Percentiles rank a stretch among this genome's conserved stretches.
Conservation (phyloP, 164 flowering plant genomes). For the Vitis labrusca region DNA sequence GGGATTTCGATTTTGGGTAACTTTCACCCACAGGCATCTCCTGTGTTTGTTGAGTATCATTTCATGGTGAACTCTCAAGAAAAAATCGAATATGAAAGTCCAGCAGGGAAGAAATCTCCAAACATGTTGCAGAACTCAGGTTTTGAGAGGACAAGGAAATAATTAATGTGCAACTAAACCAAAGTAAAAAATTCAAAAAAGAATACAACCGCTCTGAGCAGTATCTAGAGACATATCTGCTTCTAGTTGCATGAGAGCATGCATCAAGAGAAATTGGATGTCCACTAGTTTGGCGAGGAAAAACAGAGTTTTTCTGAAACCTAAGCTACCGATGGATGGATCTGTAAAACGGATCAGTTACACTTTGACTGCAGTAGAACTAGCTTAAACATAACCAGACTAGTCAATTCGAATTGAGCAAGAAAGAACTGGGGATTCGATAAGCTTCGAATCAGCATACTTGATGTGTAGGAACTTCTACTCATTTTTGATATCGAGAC, state of each 20-base stretch:
- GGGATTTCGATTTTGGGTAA: no score
- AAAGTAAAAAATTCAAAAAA: neutral
- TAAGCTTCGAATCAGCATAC: conserved; percentile 3
- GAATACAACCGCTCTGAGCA: neutral
- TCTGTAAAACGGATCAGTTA: neutral
- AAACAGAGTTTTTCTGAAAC: neutral
- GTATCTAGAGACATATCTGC: neutral
- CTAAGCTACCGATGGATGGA: conserved; percentile 3
- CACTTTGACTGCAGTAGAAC: neutral
- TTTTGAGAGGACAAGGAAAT: no score
- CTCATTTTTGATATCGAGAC: conserved; percentile 44
- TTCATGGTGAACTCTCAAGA: no score
- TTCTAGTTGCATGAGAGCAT: neutral
- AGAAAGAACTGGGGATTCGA: neutral
- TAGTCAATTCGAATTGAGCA: neutral
- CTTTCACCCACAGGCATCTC: no score
- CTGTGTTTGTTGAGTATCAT: no score
- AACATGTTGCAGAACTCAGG: no score
- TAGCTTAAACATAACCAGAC: neutral
- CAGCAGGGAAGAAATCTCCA: no score
- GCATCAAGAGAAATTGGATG: neutral
- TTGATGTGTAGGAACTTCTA: conserved; percentile 6
- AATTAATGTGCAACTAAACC: no score
- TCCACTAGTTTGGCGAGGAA: neutral
- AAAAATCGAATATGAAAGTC: no score